phyloP scores from a whole-genome alignment of 78 protist species.

The slime mould (Dictyostelium discoideum) region dicty_2.7 NC_007088.5:6609001-6609500 shows the following conservation, averaged over 20 bases:
- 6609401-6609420: not conserved
- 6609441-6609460: too few relatives aligned
- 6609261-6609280: constrained; percentile 8
- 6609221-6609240: not conserved
- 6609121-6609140: constrained; percentile 16
- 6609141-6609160: not conserved
- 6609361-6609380: not conserved
- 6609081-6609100: constrained; percentile 12
- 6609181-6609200: not conserved
- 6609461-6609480: too few relatives aligned
- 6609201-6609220: constrained; percentile 34
- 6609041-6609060: too few relatives aligned
- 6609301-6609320: constrained; percentile 6
- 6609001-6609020: not conserved
- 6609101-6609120: not conserved
- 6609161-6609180: not conserved
- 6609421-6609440: too few relatives aligned
- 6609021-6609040: not conserved
- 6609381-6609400: not conserved
- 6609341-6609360: not conserved
- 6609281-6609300: not conserved
- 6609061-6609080: not conserved
- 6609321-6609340: not conserved
- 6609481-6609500: too few relatives aligned
- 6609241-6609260: not conserved